Conservation (phyloP, 176 grass and related monocot species). For the Dendrocalamus sinicus region DNA sequence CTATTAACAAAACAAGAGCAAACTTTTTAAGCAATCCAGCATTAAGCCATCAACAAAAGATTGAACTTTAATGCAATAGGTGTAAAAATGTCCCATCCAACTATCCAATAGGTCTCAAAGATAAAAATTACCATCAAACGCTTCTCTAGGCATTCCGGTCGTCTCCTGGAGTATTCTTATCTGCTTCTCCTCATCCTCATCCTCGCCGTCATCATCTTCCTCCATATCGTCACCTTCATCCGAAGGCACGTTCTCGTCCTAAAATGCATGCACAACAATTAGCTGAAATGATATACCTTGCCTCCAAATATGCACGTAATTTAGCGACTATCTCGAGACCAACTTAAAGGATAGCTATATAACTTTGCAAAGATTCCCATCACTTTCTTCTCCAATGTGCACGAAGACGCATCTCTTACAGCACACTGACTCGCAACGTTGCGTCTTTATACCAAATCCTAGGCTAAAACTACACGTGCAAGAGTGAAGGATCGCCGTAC, state of each 20-base stretch:
- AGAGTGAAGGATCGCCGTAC: constrained; percentile 21
- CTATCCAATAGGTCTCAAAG: background rate
- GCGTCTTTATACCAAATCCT: background rate
- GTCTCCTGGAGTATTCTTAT: constrained; percentile 79
- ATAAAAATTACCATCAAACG: constrained; percentile 68
- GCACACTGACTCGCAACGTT: no score
- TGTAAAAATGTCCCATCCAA: background rate
- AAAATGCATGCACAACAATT: constrained; percentile 19
- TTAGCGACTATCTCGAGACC: background rate
- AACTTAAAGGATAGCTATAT: background rate
- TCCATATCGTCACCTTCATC: constrained; percentile 83
- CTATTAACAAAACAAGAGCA: background rate
- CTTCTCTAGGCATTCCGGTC: constrained; percentile 85
- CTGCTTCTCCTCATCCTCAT: constrained; percentile 67
- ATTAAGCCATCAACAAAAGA: background rate
- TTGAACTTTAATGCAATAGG: background rate
- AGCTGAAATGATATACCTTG: background rate
- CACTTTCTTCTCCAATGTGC: background rate
- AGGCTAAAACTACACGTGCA: background rate
- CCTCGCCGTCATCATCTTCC: constrained; percentile 49
- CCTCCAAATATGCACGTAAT: background rate
- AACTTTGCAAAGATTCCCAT: background rate
- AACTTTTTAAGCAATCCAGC: background rate
- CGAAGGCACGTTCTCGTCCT: constrained; percentile 89
- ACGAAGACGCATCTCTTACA: background rate